phyloP scores from a whole-genome alignment of 257 asterid genomes.

The Solanum chilense region DNA sequence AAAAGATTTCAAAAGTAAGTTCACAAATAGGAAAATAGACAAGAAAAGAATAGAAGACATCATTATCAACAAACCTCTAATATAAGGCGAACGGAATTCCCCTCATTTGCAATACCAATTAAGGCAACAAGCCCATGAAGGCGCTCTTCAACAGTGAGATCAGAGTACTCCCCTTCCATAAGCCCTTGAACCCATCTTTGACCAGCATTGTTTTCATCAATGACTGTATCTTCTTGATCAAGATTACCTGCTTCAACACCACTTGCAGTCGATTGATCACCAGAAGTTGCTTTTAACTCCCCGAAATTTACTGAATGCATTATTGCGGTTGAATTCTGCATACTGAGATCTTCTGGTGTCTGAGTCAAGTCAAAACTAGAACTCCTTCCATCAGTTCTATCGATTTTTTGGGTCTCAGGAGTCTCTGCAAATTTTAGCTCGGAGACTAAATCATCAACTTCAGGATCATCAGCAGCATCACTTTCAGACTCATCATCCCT shows the following conservation, averaged over 20 bases:
- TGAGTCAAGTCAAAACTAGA: slow-evolving; percentile 16
- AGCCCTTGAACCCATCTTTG: slow-evolving; percentile 87
- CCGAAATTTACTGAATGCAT: slow-evolving; percentile 14
- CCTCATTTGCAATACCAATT: slow-evolving; percentile 74
- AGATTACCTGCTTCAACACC: slow-evolving; percentile 2
- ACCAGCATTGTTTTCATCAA: slow-evolving; percentile 43
- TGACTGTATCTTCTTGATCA: slow-evolving; percentile 25
- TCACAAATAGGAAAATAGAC: slow-evolving; percentile 5
- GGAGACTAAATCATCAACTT: slow-evolving; percentile 40
- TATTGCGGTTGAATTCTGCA: slow-evolving; percentile 6
- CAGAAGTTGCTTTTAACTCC: slow-evolving; percentile 25
- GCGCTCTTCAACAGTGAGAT: slow-evolving; percentile 75
- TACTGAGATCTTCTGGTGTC: slow-evolving; percentile 7
- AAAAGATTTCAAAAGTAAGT: slow-evolving; percentile 11
- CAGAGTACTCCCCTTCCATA: slow-evolving; percentile 70
- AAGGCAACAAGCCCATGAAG: slow-evolving; percentile 70
- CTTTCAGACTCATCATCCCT: slow-evolving; percentile 71
- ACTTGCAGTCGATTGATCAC: slow-evolving; percentile 5
- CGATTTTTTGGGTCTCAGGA: slow-evolving; percentile 15
- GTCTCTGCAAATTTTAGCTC: background rate
- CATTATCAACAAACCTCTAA: slow-evolving; percentile 49
- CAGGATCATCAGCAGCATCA: slow-evolving; percentile 65
- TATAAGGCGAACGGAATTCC: slow-evolving; percentile 56
- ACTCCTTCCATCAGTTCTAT: background rate
- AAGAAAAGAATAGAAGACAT: background rate